Percentiles rank a stretch among this genome's conserved stretches.
phyloP scores from a whole-genome alignment of 805 yeast species.

The Schwanniomyces sp. region DNA sequence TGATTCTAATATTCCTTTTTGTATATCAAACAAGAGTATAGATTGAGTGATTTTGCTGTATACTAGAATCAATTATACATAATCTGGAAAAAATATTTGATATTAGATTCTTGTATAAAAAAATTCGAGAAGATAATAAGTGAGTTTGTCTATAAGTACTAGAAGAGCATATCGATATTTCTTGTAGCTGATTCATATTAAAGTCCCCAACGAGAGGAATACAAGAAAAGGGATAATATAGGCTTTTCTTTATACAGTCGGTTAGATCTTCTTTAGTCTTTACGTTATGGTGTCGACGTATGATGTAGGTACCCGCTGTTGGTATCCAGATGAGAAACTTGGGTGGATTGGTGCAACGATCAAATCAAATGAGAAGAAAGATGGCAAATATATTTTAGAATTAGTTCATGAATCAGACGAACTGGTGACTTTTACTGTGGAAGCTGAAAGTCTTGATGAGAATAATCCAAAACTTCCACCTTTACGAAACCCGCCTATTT shows the following conservation, averaged over 20 bases:
- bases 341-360: conserved; percentile 80
- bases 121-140: not conserved
- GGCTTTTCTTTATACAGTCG: not conserved
- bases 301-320: conserved; percentile 50
- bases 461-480: conserved; percentile 66
- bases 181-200: not conserved
- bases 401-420: conserved; percentile 54
- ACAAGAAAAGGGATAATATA: not conserved
- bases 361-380: conserved; percentile 39
- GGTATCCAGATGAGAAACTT: conserved; percentile 71
- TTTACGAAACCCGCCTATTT: conserved; percentile 84
- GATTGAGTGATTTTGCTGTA: not conserved
- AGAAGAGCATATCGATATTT: not conserved
- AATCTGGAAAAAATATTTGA: not conserved
- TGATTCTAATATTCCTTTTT: not conserved
- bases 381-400: conserved; percentile 48
- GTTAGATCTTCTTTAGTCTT: not conserved
- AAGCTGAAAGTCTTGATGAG: conserved; percentile 49
- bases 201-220: not conserved
- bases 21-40: not conserved
- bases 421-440: conserved; percentile 43
- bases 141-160: not conserved
- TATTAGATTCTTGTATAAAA: not conserved
- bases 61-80: not conserved
- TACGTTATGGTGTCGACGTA: conserved; percentile 10